These are phyloP conservation scores for Tylopilus intermedius DNA, from an alignment of 768 basidiomycete species.

Conservation along the genomic window DNA sequence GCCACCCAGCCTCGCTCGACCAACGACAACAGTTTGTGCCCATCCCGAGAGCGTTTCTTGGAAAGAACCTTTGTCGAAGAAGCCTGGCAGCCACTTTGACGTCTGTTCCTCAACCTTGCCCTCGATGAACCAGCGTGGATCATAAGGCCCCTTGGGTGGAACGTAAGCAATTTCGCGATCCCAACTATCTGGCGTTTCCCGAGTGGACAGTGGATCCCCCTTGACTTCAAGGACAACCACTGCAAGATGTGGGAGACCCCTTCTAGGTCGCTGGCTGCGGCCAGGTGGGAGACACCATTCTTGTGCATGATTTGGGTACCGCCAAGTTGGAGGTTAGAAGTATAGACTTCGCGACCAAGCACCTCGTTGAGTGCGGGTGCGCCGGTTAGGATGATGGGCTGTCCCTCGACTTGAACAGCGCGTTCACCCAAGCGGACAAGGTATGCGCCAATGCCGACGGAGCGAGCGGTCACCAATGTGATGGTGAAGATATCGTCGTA, in stretches of 20 bases:
- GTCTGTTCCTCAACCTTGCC: slow-evolving; percentile 85
- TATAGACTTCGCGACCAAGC: slow-evolving; percentile 97
- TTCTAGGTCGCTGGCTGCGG: slow-evolving; percentile 91
- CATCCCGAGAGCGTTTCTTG: slow-evolving; percentile 98
- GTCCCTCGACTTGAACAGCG: slow-evolving; percentile 97
- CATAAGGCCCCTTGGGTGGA: slow-evolving; percentile 92
- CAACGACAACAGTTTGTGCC: slow-evolving; percentile 98
- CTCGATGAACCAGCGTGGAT: slow-evolving; percentile 97
- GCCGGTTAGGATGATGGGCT: slow-evolving; percentile 98
- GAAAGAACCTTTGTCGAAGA: slow-evolving; percentile 97
- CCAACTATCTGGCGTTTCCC: slow-evolving; percentile 72
- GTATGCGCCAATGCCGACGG: slow-evolving; percentile 98
- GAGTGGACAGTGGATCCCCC: slow-evolving; percentile 74
- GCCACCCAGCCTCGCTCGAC: slow-evolving; percentile 92
- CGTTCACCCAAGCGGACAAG: slow-evolving; percentile 97
- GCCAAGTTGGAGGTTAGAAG: slow-evolving; percentile 95
- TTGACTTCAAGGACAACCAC: slow-evolving; percentile 87
- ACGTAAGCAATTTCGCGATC: slow-evolving; percentile 87
- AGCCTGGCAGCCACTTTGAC: slow-evolving; percentile 76
- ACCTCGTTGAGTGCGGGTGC: slow-evolving; percentile 98
- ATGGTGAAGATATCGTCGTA: slow-evolving; percentile 99
- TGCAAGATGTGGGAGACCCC: slow-evolving; percentile 91
- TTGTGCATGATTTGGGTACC: slow-evolving; percentile 99
- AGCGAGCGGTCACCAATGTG: slow-evolving; percentile 96
- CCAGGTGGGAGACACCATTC: slow-evolving; percentile 97